These are phyloP conservation scores for Sphaerosporella brunnea DNA, from an alignment of 495 filamentous ascomycete genomes.

Conservation along the genomic window DNA sequence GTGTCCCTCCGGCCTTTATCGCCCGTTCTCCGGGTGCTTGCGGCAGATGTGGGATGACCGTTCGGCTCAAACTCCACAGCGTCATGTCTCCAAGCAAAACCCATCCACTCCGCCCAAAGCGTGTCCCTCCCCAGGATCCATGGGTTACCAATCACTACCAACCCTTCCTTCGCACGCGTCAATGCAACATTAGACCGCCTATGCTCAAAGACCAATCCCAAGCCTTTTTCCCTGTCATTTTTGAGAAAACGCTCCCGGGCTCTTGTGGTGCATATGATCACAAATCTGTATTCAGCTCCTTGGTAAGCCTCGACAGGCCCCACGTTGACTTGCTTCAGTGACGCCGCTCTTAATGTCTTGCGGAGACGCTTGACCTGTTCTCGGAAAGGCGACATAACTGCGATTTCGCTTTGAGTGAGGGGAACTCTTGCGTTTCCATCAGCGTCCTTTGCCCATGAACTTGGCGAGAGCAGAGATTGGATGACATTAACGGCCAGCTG, in stretches of 20 bases:
- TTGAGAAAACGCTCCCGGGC: conserved; percentile 32
- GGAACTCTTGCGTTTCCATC: conserved; percentile 6
- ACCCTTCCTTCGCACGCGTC: conserved; percentile 37
- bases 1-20: background rate
- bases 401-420: conserved; percentile 31
- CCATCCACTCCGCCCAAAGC: conserved; percentile 32
- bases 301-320: conserved; percentile 43
- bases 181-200: conserved; percentile 38
- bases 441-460: conserved; percentile 3
- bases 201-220: conserved; percentile 33
- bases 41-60: conserved; percentile 7
- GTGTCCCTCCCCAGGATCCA: conserved; percentile 31
- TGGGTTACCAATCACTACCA: conserved; percentile 36
- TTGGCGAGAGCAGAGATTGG: conserved; percentile 25
- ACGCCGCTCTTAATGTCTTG: conserved; percentile 26
- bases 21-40: background rate
- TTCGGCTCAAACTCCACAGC: conserved; percentile 23
- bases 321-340: conserved; percentile 33
- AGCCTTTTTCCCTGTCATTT: conserved; percentile 30
- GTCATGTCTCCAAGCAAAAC: conserved; percentile 27
- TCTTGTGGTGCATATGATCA: conserved; percentile 40
- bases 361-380: conserved; percentile 35
- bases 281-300: conserved; percentile 35
- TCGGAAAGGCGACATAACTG: conserved; percentile 39
- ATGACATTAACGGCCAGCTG: conserved; percentile 32